These are phyloP conservation scores for Cyberlindnera xishuangbannaensis DNA, from an alignment of 805 yeast species.

Conservation along the genomic window DNA sequence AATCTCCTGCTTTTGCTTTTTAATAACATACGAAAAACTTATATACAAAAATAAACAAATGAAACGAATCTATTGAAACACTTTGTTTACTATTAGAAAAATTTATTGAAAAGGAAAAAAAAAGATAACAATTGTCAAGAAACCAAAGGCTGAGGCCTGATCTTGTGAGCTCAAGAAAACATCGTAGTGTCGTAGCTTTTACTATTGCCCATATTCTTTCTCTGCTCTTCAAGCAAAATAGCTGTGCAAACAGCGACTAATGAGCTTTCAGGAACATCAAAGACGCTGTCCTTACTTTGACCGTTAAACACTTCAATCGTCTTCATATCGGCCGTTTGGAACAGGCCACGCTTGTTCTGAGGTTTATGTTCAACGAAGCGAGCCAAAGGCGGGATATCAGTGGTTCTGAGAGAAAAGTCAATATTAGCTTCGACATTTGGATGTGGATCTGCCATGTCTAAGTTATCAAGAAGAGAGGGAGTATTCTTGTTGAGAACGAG, in stretches of 20 bases:
- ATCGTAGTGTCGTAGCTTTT: conserved; percentile 19
- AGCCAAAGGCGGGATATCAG: conserved; percentile 20
- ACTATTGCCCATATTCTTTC: conserved; percentile 19
- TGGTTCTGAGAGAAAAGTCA: conserved; percentile 1
- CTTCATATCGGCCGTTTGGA: conserved; percentile 21
- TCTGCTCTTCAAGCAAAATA: conserved; percentile 22
- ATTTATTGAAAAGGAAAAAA: too few relatives aligned
- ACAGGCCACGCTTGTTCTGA: conserved; percentile 7
- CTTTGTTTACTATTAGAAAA: too few relatives aligned
- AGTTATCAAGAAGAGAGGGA: conserved; percentile 26
- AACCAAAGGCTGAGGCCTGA: background rate
- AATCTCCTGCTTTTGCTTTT: too few relatives aligned
- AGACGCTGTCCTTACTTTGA: conserved; percentile 8
- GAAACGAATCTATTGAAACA: too few relatives aligned
- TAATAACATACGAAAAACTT: too few relatives aligned
- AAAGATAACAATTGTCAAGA: background rate
- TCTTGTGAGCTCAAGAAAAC: conserved; percentile 1
- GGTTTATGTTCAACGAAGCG: conserved; percentile 19
- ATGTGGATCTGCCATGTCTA: conserved; percentile 2
- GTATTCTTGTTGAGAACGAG: conserved; percentile 29
- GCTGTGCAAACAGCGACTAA: conserved; percentile 22
- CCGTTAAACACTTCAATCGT: conserved; percentile 17
- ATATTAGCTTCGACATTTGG: conserved; percentile 5
- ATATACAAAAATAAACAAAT: too few relatives aligned
- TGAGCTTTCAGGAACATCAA: conserved; percentile 16